Conservation (phyloP, 805 yeast species). For the Myxozyma melibiosi region DNA sequence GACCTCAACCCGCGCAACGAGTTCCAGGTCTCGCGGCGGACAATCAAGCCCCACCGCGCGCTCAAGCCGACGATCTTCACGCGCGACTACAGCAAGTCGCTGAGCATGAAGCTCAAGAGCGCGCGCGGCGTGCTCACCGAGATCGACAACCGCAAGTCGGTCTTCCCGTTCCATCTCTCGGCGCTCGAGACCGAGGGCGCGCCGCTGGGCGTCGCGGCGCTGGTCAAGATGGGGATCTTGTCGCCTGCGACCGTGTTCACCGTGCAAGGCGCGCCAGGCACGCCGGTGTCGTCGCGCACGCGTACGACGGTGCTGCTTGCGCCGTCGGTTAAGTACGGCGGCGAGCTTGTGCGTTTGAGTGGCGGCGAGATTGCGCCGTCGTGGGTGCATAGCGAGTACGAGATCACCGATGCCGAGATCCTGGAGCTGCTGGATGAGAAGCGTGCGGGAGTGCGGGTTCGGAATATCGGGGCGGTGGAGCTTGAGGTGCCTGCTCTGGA, state of each 20-base stretch:
- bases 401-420: constrained; percentile 50
- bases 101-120: constrained; percentile 62
- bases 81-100: constrained; percentile 67
- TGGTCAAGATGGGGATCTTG: constrained; percentile 13
- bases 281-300: constrained; percentile 70
- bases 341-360: constrained; percentile 72
- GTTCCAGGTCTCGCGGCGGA: constrained; percentile 38
- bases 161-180: constrained; percentile 77
- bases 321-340: constrained; percentile 43
- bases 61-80: constrained; percentile 68
- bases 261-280: constrained; percentile 44
- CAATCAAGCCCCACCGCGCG: constrained; percentile 38
- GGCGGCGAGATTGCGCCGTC: constrained; percentile 80
- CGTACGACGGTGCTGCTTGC: constrained; percentile 71
- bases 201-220: constrained; percentile 26
- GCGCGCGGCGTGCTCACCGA: constrained; percentile 70
- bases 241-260: constrained; percentile 21
- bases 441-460: constrained; percentile 16
- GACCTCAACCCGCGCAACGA: constrained; percentile 48
- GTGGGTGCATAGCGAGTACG: constrained; percentile 83
- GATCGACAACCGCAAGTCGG: constrained; percentile 75
- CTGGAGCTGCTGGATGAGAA: constrained; percentile 9
- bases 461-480: constrained; percentile 4
- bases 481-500: constrained; percentile 3
- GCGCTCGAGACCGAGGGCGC: constrained; percentile 28